Conservation (phyloP, 1,139 yeast genomes). For the Yamadazyma diospyri region DNA sequence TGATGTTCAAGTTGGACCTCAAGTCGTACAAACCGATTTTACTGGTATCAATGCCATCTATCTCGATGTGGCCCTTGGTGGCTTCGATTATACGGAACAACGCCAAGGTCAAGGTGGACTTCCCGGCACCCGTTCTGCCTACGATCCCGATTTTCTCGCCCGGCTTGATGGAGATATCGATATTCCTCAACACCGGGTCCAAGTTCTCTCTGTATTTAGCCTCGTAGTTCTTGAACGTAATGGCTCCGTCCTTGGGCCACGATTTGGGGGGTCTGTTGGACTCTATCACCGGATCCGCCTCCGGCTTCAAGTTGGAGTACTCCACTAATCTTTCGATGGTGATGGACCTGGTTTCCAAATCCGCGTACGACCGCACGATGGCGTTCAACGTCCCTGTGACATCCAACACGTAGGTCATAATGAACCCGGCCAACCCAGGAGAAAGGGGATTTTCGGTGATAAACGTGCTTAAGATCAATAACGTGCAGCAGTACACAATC, state of each 20-base stretch:
- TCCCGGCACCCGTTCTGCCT: conserved; percentile 44
- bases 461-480: conserved; percentile 24
- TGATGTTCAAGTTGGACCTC: conserved; percentile 31
- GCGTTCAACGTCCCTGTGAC: conserved; percentile 29
- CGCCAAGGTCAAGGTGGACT: conserved; percentile 36
- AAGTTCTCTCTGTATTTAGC: conserved; percentile 35
- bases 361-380: conserved; percentile 34
- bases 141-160: conserved; percentile 39
- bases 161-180: conserved; percentile 25
- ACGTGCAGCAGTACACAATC: conserved; percentile 27
- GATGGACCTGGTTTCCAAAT: conserved; percentile 31
- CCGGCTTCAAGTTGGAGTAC: conserved; percentile 31
- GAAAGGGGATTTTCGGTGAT: conserved; percentile 20
- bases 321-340: conserved; percentile 36
- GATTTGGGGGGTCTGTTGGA: conserved; percentile 21
- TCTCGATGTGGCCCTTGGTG: conserved; percentile 27
- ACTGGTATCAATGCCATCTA: conserved; percentile 30
- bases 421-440: conserved; percentile 36
- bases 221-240: conserved; percentile 27
- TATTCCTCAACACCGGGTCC: conserved; percentile 32
- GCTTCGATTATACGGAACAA: conserved; percentile 38
- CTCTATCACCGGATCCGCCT: conserved; percentile 29
- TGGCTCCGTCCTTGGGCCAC: conserved; percentile 33
- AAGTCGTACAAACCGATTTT: conserved; percentile 32
- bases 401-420: conserved; percentile 34